Percentiles rank a stretch among this genome's conserved stretches.
These are phyloP conservation scores for Penicillium cinerascens DNA, from an alignment of 495 filamentous ascomycete species.

Conservation along the genomic window DNA sequence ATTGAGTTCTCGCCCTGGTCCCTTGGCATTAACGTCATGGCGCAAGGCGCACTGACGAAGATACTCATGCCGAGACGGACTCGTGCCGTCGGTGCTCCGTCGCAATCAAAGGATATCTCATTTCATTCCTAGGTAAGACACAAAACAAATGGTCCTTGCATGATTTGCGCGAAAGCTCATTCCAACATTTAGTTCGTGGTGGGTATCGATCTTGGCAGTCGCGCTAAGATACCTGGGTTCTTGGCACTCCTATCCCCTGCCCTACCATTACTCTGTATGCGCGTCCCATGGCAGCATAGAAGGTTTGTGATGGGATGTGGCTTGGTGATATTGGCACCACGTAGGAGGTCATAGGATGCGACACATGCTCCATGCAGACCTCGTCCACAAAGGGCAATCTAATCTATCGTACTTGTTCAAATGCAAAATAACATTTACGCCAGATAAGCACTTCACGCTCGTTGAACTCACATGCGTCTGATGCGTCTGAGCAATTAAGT, in stretches of 20 bases:
- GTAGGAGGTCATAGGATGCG: neutral
- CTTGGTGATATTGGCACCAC: neutral
- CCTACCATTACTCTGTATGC: neutral
- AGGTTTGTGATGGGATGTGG: neutral
- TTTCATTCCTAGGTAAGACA: neutral
- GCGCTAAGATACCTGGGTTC: neutral
- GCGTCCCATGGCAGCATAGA: neutral
- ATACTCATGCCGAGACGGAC: slow-evolving; percentile 15
- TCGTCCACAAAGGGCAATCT: neutral
- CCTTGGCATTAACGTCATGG: slow-evolving; percentile 28
- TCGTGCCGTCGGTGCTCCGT: neutral
- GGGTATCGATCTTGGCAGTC: neutral
- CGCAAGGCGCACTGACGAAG: slow-evolving; percentile 1
- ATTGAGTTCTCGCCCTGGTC: slow-evolving; percentile 2
- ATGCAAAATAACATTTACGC: neutral
- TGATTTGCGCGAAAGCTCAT: neutral
- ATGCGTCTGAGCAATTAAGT: neutral
- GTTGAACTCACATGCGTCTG: neutral
- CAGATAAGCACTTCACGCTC: neutral
- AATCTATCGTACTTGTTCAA: neutral
- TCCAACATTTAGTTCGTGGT: neutral
- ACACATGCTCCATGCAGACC: neutral
- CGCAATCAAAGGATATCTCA: neutral
- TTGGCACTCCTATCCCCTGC: neutral
- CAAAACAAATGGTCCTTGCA: slow-evolving; percentile 2